Evolutionary conservation across 2,329 filamentous ascomycete species (phyloP), one percentile per base, ranked within the genome.

Genomic region (Lachnellula hyalina): DNA sequence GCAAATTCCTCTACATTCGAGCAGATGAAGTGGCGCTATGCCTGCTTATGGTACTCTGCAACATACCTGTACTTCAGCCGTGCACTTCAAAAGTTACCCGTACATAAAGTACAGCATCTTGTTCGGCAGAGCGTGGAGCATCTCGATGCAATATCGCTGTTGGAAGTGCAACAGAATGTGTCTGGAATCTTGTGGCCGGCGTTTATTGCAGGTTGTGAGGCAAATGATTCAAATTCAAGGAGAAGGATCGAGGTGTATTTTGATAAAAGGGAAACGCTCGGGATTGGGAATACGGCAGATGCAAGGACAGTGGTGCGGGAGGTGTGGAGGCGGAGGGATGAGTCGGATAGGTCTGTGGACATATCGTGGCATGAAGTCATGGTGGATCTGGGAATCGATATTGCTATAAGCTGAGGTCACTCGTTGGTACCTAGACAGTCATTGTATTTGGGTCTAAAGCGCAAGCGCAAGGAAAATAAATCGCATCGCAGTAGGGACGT

Each of bases 101-200:
- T 35, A 5, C 4, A 14, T 5, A 38, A 23, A 6, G 41, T 52
- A 1, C 41, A 44, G 19, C 19, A 44, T 21, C 41, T 44, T 2
- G 41, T 44, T 25, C n/a, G 8, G 11, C 41, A 44, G 11, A 4
- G 41, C 4, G 19, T 44, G 2, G 19, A 9, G 11, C 41, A 44
- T 21, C 41, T 44, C n/a, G 48, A 42, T n/a, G 15, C 3, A 7
- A 50, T 50, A 9, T 9, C 23, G 15, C 34, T 14, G 7, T 17
- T 50, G 3, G 48, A 42, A 19, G 11, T n/a, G n/a, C 17, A 23
- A 7, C 34, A 40, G 19, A 50, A 21, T 21, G 35, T 50, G 6
- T 50, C 65, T 61, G 63, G 61, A 58, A 11, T 52, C 9, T 6
- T 55, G n/a, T 52, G 48, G n/a, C 53, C 53, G 23, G 50, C 49